Base-by-base conservation (phyloP, 148 eudicot genomes). In the Nyssa sinensis region DNA sequence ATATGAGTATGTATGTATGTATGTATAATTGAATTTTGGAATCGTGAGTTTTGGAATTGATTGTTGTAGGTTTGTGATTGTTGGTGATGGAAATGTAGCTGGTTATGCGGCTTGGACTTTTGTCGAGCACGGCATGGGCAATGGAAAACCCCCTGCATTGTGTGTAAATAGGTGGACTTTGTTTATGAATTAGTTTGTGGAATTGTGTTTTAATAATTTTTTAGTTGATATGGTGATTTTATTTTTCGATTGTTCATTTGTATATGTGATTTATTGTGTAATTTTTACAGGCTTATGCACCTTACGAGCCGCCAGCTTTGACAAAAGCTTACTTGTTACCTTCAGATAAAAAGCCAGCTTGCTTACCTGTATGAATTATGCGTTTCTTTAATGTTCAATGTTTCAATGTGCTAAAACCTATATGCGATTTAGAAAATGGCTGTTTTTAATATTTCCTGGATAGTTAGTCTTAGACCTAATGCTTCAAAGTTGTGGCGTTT, bases 21-120 rank as follows among this genome's bases (percentile, higher is more conserved):
- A 33, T 75, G 17, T 82, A 24, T 49, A 61, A 29, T 2, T 17
- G 13, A 4, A 58, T 66, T 23, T n/a, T 81, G 59, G 21, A 35
- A 47, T 19, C 37, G 27, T 29, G 60, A 59, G 4, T 55, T n/a
- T 78, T 72, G 34, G 49, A 55, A 74, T 71, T 64, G 53, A 25
- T 51, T 75, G 25, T 24, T 61, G 57, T 79, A 94, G 97, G 88
- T 90, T 83, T 86, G 97, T 95, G 79, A 90, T 95, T 29, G 94
- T 95, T 17, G 99, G 99, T 62, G 99, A 97, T 29, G 99, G 99
- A 72, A 91, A 90, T 86, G 89, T 97, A 0, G 99, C 99, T 35
- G 99, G 99, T 23, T 95, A 95, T 75, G 99, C 99, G 1, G 97
- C 99, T 59, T 47, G 84, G 79, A 87, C 96, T 63, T 95, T 95